Conservation (phyloP, 129 eudicot species). For the Flaveria robusta region DNA sequence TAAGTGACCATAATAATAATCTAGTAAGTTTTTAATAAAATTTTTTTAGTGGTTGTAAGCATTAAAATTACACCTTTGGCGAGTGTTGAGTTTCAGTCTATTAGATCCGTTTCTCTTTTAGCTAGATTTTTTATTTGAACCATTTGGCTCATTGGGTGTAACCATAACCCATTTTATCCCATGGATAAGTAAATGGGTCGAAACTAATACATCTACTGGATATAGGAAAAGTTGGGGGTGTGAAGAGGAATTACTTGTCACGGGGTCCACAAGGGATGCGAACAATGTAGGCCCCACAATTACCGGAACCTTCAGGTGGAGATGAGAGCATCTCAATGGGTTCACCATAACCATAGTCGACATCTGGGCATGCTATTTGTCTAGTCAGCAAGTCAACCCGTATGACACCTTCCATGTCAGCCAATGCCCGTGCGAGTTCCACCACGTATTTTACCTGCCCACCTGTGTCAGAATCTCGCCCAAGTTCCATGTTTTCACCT, state of each 20-base stretch:
- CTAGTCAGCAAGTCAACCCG: slow-evolving; percentile 81
- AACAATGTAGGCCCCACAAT: slow-evolving; percentile 74
- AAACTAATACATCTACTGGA: background rate
- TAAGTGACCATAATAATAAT: background rate
- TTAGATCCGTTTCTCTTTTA: background rate
- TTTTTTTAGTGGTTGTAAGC: background rate
- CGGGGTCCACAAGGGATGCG: slow-evolving; percentile 85
- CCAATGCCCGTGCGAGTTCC: slow-evolving; percentile 74
- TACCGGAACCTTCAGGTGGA: slow-evolving; percentile 64
- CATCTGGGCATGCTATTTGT: slow-evolving; percentile 70
- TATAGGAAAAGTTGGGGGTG: background rate
- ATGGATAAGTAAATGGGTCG: slow-evolving; percentile 4
- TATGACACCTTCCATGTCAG: slow-evolving; percentile 68
- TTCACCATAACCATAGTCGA: slow-evolving; percentile 72
- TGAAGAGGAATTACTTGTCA: slow-evolving; percentile 49
- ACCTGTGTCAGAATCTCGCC: slow-evolving; percentile 90
- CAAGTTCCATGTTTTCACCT: slow-evolving; percentile 89
- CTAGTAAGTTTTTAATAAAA: background rate
- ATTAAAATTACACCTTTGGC: background rate
- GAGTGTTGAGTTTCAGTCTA: background rate
- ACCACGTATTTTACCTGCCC: slow-evolving; percentile 92
- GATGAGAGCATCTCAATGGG: slow-evolving; percentile 86
- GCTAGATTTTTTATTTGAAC: background rate
- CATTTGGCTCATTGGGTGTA: background rate
- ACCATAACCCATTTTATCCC: background rate